Evolutionary conservation across 305 asterid genomes (phyloP).

Genomic region (Striga hermonthica): DNA sequence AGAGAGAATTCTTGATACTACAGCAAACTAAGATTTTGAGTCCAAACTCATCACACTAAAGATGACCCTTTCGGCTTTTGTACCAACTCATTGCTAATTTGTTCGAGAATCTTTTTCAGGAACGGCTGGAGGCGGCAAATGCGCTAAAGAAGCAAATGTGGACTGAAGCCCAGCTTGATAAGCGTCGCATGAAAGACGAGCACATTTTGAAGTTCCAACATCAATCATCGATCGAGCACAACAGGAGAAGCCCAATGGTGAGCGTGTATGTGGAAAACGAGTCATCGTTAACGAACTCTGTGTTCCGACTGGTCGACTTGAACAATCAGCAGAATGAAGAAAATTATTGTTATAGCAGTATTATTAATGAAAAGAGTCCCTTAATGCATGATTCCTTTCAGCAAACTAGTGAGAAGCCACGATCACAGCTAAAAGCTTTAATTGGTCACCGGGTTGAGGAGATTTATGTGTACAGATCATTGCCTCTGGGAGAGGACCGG

Average conservation of each 20-base stretch:
- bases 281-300: slow-evolving; percentile 34
- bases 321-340: slow-evolving; percentile 46
- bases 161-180: slow-evolving; percentile 70
- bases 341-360: slow-evolving; percentile 33
- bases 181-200: slow-evolving; percentile 60
- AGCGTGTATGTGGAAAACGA: slow-evolving; percentile 40
- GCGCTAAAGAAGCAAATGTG: slow-evolving; percentile 72
- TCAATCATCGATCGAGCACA: slow-evolving; percentile 42
- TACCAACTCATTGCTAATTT: slow-evolving; percentile 27
- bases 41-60: too few species aligned
- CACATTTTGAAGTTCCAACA: slow-evolving; percentile 16
- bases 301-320: slow-evolving; percentile 43
- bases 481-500: slow-evolving; percentile 72
- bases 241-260: slow-evolving; percentile 47
- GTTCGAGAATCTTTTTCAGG: slow-evolving; percentile 49
- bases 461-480: slow-evolving; percentile 58
- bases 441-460: slow-evolving; percentile 71
- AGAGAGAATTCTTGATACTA: too few species aligned
- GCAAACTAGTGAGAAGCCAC: slow-evolving; percentile 50
- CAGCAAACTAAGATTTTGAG: too few species aligned
- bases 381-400: slow-evolving; percentile 40
- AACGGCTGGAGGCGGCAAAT: slow-evolving; percentile 71
- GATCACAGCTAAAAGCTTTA: slow-evolving; percentile 60
- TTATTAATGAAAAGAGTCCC: slow-evolving; percentile 41
- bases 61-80: background rate